Evolutionary conservation across 1,284 basidiomycete species (phyloP).

Genomic region (Boletus hoseneyae): DNA sequence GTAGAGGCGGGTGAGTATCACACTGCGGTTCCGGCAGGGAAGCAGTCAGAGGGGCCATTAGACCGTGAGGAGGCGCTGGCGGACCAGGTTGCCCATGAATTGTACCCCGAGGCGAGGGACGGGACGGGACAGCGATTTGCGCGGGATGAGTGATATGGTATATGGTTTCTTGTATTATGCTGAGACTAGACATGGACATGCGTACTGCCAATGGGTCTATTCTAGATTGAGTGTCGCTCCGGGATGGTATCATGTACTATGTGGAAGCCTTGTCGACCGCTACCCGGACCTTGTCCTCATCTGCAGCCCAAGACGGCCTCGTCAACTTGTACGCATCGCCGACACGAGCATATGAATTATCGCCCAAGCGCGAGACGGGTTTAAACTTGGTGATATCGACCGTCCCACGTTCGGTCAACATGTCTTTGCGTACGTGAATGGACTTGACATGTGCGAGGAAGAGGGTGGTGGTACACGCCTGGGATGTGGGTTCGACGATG

Average conservation of each 20-base stretch:
- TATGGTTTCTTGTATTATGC: too few relatives aligned
- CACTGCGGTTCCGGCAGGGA: background rate
- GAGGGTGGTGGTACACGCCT: background rate
- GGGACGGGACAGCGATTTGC: slow-evolving; percentile 1
- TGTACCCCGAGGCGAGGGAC: slow-evolving; percentile 43
- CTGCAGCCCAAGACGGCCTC: slow-evolving; percentile 39
- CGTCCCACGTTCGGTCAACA: slow-evolving; percentile 35
- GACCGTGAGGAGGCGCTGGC: slow-evolving; percentile 49
- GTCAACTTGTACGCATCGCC: slow-evolving; percentile 47
- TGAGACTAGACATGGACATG: background rate
- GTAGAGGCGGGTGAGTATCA: slow-evolving; percentile 2
- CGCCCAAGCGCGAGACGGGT: slow-evolving; percentile 56
- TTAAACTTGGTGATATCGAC: slow-evolving; percentile 53
- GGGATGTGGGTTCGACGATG: too few relatives aligned
- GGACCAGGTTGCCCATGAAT: slow-evolving; percentile 50
- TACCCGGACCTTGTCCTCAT: slow-evolving; percentile 34
- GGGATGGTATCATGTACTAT: too few relatives aligned
- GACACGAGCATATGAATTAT: slow-evolving; percentile 47
- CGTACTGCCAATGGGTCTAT: too few relatives aligned
- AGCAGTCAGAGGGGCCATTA: slow-evolving; percentile 37
- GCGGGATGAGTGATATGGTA: background rate
- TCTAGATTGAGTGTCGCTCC: too few relatives aligned
- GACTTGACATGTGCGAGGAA: slow-evolving; percentile 41
- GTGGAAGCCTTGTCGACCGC: background rate
- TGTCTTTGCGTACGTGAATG: slow-evolving; percentile 60